Conservation (phyloP, 225 moss, liverwort and hornwort genomes). For the Asterella californica region DNA sequence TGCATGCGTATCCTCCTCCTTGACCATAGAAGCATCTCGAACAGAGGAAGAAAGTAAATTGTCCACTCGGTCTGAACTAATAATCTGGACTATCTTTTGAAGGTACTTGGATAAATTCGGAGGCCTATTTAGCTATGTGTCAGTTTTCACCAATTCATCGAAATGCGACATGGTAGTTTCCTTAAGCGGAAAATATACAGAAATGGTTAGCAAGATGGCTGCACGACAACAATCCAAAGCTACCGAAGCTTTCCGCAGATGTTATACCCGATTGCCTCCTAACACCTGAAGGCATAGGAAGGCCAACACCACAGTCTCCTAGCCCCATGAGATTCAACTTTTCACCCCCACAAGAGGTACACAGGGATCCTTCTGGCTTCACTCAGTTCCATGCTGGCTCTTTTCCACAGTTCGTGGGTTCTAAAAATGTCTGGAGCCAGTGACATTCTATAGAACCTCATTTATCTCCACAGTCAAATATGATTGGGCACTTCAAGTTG, state of each 20-base stretch:
- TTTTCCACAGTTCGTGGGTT: background rate
- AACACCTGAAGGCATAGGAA: slow-evolving; percentile 16
- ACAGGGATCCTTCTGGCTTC: slow-evolving; percentile 11
- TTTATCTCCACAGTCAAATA: too few relatives aligned
- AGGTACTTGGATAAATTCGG: background rate
- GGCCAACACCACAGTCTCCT: background rate
- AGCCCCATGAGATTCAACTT: slow-evolving; percentile 5
- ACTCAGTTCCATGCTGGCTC: slow-evolving; percentile 4
- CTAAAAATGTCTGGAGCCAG: background rate
- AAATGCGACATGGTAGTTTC: background rate
- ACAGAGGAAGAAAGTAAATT: background rate
- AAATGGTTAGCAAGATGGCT: slow-evolving; percentile 43
- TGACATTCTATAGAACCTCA: background rate
- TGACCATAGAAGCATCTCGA: background rate
- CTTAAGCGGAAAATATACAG: slow-evolving; percentile 11
- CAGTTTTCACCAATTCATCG: too few relatives aligned
- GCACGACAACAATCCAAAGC: slow-evolving; percentile 36
- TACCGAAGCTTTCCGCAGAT: slow-evolving; percentile 39
- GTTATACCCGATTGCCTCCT: slow-evolving; percentile 29
- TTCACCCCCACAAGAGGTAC: slow-evolving; percentile 8
- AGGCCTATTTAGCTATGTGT: too few relatives aligned
- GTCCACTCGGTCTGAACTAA: too few relatives aligned
- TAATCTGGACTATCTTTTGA: too few relatives aligned
- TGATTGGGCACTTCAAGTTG: too few relatives aligned
- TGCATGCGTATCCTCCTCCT: slow-evolving; percentile 29